Evolutionary conservation across 2,329 filamentous ascomycete species (phyloP).

Genomic region (Fusarium beomiforme): DNA sequence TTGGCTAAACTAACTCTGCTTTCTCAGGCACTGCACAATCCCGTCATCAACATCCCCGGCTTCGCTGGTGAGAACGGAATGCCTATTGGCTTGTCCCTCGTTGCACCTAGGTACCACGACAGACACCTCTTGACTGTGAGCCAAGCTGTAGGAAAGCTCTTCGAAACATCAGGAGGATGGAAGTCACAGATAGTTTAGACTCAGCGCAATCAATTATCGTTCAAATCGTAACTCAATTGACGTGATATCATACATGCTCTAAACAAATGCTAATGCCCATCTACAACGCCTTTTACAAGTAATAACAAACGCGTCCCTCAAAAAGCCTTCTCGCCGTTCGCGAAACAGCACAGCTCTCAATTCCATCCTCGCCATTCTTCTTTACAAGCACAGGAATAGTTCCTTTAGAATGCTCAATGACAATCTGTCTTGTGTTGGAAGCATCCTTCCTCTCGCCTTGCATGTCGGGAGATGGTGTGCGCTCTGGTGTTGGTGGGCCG

Average conservation of each 20-base stretch:
- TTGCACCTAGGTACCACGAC: constrained; percentile 23
- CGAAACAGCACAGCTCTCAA: constrained; percentile 44
- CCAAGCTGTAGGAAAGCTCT: not conserved
- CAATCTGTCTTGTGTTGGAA: not conserved
- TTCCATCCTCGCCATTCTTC: constrained; percentile 14
- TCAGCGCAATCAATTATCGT: too few relatives aligned
- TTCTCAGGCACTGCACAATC: constrained; percentile 22
- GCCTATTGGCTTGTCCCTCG: constrained; percentile 31
- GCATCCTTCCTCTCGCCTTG: not conserved
- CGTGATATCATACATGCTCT: not conserved
- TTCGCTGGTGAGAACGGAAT: constrained; percentile 24
- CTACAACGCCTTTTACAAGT: constrained; percentile 1
- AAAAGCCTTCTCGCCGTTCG: constrained; percentile 47
- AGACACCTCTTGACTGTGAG: constrained; percentile 19
- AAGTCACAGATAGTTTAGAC: not conserved
- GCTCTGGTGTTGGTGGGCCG: constrained; percentile 18
- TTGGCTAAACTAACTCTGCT: not conserved
- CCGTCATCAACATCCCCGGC: constrained; percentile 30
- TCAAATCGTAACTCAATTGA: not conserved
- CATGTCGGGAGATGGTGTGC: constrained; percentile 31
- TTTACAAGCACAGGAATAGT: constrained; percentile 34
- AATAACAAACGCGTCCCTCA: constrained; percentile 46
- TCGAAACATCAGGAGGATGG: not conserved
- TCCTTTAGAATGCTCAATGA: constrained; percentile 45
- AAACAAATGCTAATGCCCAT: not conserved